phyloP scores from a whole-genome alignment of 192 early-diverging fungal genomes.

The Umbelopsis isabellina region DNA sequence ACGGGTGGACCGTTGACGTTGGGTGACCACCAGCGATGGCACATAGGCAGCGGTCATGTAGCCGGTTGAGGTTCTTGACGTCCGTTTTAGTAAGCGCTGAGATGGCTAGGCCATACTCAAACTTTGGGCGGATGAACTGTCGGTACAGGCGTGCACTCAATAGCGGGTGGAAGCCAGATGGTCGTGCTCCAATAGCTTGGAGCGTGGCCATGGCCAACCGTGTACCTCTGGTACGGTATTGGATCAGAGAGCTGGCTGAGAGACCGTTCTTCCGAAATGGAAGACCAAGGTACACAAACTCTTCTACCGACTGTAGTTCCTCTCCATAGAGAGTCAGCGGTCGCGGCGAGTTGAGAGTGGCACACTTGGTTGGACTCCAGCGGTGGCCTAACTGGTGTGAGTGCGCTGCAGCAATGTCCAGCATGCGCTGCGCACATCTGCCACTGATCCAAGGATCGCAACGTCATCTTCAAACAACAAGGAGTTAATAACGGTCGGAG shows the following conservation, averaged over 20 bases:
- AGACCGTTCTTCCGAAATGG: conserved; percentile 8
- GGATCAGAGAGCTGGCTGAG: neutral
- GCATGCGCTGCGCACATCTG: neutral
- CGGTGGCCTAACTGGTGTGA: neutral
- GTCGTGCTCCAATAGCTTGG: neutral
- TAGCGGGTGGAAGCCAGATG: neutral
- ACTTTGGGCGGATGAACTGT: neutral
- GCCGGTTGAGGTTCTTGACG: neutral
- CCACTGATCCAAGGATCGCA: neutral
- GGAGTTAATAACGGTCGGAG: conserved; percentile 4
- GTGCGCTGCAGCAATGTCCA: neutral
- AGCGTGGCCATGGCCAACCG: conserved; percentile 4
- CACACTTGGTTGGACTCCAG: neutral
- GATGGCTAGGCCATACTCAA: neutral
- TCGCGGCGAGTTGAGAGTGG: neutral
- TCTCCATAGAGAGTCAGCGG: neutral
- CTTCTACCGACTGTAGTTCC: neutral
- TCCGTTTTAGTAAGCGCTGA: neutral
- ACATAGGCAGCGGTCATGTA: neutral
- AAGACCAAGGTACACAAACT: conserved; percentile 24
- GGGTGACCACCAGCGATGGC: neutral
- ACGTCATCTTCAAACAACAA: conserved; percentile 26
- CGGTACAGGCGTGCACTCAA: neutral
- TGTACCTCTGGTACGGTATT: neutral
- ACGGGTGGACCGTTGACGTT: too few relatives aligned